Base-by-base conservation (phyloP, 2,329 filamentous ascomycete species). In the Aureobasidium musti region DNA sequence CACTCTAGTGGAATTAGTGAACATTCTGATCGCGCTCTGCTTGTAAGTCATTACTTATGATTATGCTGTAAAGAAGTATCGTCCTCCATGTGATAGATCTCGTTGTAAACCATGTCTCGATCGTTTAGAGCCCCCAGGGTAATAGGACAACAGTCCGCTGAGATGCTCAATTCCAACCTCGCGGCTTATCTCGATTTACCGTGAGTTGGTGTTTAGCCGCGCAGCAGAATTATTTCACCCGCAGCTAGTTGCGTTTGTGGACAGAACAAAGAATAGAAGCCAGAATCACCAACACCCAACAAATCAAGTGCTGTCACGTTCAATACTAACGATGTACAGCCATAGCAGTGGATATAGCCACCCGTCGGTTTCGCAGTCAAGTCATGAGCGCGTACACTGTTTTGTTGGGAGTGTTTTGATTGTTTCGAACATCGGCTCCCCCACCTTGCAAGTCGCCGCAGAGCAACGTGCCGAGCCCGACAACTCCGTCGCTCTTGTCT, bases 371-470 rank as follows among this genome's bases (percentile, higher is more conserved):
- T 41, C 53, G 53, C 53, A 21, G 33, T 54, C 35, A 56, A 56
- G 35, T 56, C 53, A 56, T 59, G 37, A 59, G 23, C 54, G 13
- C 54, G 23, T 59, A 14, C 23, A 59, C 14, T 52, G 54, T 45
- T 59, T 59, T 26, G 54, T 59, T 59, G 54, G 54, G 54, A 33
- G 28, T 45, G 21, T n/a, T 45, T 59, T 30, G 26, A 59, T 59
- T 43, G 53, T 57, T 43, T 59, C 23, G 23, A 45, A 23, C 54
- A 37, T 63, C 59, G 59, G 59, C 43, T 52, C 59, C 59, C 57
- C 57, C 57, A 61, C 57, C 30, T 49, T 26, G 57, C 30, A 23
- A 30, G 56, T 45, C 39, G 35, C 23, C 28, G 39, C 41, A 45
- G n/a, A 35, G 41, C 43, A 30, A 49, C 43, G 39, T 61, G 57